Evolutionary conservation across 225 moss, liverwort and hornwort genomes (phyloP).

Genomic region (Bryum argenteum): DNA sequence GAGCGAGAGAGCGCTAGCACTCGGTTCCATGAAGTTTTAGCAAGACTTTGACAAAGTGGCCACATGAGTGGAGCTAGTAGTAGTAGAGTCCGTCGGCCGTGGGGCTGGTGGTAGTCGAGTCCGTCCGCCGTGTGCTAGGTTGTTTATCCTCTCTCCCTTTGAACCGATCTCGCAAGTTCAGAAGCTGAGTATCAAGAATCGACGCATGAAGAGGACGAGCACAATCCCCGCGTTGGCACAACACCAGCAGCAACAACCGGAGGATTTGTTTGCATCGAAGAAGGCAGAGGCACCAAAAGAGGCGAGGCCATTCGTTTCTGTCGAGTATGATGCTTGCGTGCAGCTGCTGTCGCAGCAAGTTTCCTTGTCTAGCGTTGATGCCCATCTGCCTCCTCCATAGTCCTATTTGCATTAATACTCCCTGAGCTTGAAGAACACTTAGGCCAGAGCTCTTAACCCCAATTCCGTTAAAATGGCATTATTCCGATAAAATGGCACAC

Average conservation of each 20-base stretch:
- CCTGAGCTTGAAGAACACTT: too few species aligned
- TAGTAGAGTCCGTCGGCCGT: too few species aligned
- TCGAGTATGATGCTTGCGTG: conserved; percentile 13
- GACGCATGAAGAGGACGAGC: not conserved
- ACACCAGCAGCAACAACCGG: not conserved
- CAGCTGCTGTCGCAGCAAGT: conserved; percentile 21
- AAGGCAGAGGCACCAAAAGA: conserved; percentile 13
- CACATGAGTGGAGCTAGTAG: too few species aligned
- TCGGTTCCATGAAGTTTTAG: too few species aligned
- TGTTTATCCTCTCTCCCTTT: too few species aligned
- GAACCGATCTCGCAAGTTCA: not conserved
- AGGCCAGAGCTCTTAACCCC: too few species aligned
- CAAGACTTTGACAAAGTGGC: too few species aligned
- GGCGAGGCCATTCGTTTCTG: conserved; percentile 16
- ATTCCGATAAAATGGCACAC: too few species aligned
- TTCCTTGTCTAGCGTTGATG: conserved; percentile 18
- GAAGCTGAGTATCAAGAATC: conserved; percentile 9
- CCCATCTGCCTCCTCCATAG: not conserved
- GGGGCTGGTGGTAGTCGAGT: conserved; percentile 20
- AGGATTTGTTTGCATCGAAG: conserved; percentile 26
- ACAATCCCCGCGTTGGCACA: too few species aligned
- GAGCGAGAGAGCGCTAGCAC: too few species aligned
- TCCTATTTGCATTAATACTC: too few species aligned
- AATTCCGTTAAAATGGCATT: too few species aligned
- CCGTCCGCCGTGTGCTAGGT: not conserved